Base-by-base conservation (phyloP, 1,139 yeast genomes). In the Hemisphaericaspora xylanilytica region DNA sequence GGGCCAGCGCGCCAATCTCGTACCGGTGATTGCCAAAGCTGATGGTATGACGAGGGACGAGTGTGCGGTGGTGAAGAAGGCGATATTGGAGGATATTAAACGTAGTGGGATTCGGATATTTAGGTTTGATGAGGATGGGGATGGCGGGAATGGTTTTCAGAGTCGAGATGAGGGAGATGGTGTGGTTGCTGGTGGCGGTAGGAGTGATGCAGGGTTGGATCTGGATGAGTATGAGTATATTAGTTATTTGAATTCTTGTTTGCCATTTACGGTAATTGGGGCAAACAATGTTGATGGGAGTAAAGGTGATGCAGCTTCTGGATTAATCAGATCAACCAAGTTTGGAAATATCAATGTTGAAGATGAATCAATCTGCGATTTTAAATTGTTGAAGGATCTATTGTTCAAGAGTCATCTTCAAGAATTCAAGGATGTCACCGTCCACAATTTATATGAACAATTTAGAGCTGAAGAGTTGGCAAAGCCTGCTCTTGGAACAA, bases 11-110 rank as follows among this genome's bases (percentile, higher is more conserved):
- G 80, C 75, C 21, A 81, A 81, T 53, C 62, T 82, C 5, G 62
- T 82, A 26, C 82, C 86, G 2, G 61, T 81, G 71, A 92, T 92
- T 63, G 96, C 96, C 47, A 41, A 45, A 34, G 40, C 83, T 2
- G 89, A 82, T 54, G 58, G 75, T 3, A 63, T 80, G 36, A 80
- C 82, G 0, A 61, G 57, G 13, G 55, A 56, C 2, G 86, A 81
- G 49, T 49, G 78, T 38, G 40, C 38, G 11, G 52, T 59, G 27
- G 72, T 71, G 57, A 79, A 75, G 55, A 50, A 58, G 37, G 50
- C 67, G 38, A 67, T 81, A 30, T 57, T 61, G 46, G 56, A 62
- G 32, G 78, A 75, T 45, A 67, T 81, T 17, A 56, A 56, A 33
- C 55, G 61, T 9, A 59, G 71, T 47, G 55, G 61, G 22, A 76